Evolutionary conservation across 768 basidiomycete genomes (phyloP), one percentile per base, ranked within the genome.

Genomic region (Neoboletus brunneissimus): DNA sequence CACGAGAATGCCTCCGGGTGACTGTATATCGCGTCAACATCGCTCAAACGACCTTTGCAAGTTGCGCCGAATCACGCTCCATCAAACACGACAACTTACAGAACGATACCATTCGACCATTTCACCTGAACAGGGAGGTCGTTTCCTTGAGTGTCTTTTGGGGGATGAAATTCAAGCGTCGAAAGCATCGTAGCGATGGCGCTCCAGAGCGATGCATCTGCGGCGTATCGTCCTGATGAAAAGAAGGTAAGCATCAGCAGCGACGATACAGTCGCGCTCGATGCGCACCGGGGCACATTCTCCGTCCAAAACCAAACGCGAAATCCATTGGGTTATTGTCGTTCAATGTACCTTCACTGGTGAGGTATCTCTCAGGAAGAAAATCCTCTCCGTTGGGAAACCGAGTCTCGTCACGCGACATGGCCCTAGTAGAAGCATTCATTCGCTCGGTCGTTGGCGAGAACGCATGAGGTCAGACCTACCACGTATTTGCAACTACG

Each of bases 151-250:
- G 38, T n/a, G 10, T 40, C 38, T 9, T n/a, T 18, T 9, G 38
- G 38, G 8, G 23, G 44, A 22, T 15, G 7, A 31, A 61, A 61
- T 3, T 56, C 51, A 16, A 63, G 31, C 3, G 53, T 58, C 3
- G 61, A 51, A 11, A 63, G 61, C 54, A 58, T 63, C 12, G 50
- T 62, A 20, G 42, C 10, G 15, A 61, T 55, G 9, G 53, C 29
- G 20, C 46, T 20, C 46, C 46, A 34, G 18, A 62, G 38, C 38
- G 38, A 40, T n/a, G 38, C 38, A 40, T 40, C 38, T n/a, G 38
- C 38, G 4, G 38, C 38, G n/a, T 40, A 40, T 1, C 38, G 38
- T 40, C 38, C 38, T 40, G 38, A 40, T n/a, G 38, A n/a, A 40
- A 40, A n/a, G n/a, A 8, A 5, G 38, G n/a, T 40, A n/a, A 10